A percentile compares a stretch with the other conserved stretches of the same genome.
Conservation (phyloP, 176 grass and related monocot genomes). For the Poa annua region DNA sequence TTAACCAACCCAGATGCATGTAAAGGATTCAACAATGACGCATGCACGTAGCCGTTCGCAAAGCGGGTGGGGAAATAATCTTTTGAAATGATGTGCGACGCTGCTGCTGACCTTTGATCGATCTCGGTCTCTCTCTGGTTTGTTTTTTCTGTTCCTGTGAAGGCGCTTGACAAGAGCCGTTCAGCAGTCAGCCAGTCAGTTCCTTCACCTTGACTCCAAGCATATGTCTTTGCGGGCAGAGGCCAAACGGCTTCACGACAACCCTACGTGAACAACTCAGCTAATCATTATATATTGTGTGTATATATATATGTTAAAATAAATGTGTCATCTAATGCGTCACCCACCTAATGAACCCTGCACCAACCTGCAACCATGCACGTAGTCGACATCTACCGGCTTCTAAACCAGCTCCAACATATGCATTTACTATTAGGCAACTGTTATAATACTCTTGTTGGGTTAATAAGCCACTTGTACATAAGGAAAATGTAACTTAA, state of each 20-base stretch:
- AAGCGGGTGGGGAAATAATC: conserved; percentile 30
- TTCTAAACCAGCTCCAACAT: background rate
- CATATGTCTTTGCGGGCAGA: background rate
- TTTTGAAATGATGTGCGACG: conserved; percentile 45
- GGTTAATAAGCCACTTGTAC: background rate
- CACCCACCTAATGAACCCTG: conserved; percentile 12
- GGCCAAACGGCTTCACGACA: conserved; percentile 47
- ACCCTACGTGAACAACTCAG: conserved; percentile 42
- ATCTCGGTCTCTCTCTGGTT: conserved; percentile 11
- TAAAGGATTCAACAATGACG: conserved; percentile 30
- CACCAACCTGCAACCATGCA: background rate
- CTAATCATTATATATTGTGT: conserved; percentile 42
- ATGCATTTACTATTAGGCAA: background rate
- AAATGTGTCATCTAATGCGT: conserved; percentile 38
- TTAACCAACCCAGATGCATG: conserved; percentile 27
- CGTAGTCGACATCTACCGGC: background rate
- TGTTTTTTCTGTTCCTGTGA: background rate
- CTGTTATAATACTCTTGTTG: background rate
- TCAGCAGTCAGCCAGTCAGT: conserved; percentile 31
- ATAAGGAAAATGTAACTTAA: background rate
- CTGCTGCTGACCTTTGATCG: conserved; percentile 32
- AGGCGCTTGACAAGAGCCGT: conserved; percentile 23
- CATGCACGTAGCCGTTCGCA: conserved; percentile 22
- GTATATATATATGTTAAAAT: background rate
- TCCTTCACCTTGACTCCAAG: conserved; percentile 47